A percentile compares a stretch with the other conserved stretches of the same genome.
These are phyloP conservation scores for Hypoxylon lenormandii DNA, from an alignment of 495 filamentous ascomycete genomes.

Conservation along the genomic window DNA sequence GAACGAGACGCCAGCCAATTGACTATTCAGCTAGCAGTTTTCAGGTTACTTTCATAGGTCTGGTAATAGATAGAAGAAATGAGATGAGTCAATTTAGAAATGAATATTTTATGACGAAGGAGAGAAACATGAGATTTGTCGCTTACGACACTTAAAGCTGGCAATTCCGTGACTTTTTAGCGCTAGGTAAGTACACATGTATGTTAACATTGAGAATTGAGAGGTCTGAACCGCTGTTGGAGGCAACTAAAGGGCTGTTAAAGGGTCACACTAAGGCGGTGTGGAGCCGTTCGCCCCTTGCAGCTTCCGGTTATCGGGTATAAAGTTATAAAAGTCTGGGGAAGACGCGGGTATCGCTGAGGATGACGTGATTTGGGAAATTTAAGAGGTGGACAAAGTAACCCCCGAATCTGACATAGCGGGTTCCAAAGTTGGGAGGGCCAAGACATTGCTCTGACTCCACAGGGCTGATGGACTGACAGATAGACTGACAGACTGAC, in stretches of 20 bases:
- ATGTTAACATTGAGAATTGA: conserved; percentile 7
- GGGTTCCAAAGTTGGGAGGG: neutral
- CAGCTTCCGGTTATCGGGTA: conserved; percentile 47
- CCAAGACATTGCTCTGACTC: neutral
- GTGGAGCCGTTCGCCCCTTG: conserved; percentile 35
- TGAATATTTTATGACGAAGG: neutral
- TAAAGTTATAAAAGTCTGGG: conserved; percentile 40
- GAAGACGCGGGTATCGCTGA: conserved; percentile 44
- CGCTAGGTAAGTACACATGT: conserved; percentile 15
- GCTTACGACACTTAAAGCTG: conserved; percentile 16
- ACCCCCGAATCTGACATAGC: neutral
- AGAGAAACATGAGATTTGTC: conserved; percentile 8
- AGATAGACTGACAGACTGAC: too few species aligned
- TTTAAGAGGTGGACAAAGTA: conserved; percentile 22
- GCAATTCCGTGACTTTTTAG: conserved; percentile 45
- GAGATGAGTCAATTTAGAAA: conserved; percentile 24
- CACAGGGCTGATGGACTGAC: conserved; percentile 22
- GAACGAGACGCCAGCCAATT: too few species aligned
- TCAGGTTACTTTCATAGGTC: conserved; percentile 1
- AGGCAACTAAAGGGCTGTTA: neutral
- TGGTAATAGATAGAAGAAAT: neutral
- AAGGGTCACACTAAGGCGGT: conserved; percentile 20
- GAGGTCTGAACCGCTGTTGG: neutral
- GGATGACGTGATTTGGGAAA: conserved; percentile 44
- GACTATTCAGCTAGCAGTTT: neutral